phyloP scores from a whole-genome alignment of 2,329 filamentous ascomycete genomes.

The Xylogone sp. region DNA sequence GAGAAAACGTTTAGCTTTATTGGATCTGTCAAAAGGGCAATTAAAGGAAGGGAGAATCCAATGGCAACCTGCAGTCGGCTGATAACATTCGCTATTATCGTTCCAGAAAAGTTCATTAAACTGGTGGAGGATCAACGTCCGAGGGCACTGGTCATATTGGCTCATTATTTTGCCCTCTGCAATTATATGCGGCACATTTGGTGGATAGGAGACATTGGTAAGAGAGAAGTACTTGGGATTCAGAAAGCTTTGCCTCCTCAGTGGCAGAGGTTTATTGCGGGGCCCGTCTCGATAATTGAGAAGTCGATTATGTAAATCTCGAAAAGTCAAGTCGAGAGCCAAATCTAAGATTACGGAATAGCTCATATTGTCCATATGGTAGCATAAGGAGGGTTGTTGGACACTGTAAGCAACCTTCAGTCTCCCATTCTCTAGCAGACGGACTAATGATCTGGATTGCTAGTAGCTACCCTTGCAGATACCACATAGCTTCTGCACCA shows the following conservation, averaged over 20 bases:
- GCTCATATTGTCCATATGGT: too few relatives aligned
- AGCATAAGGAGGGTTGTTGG: too few relatives aligned
- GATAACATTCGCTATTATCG: constrained; percentile 10
- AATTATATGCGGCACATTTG: constrained; percentile 25
- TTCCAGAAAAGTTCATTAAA: constrained; percentile 11
- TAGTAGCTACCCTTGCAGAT: too few relatives aligned
- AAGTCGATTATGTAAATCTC: neutral
- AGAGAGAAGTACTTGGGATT: constrained; percentile 10
- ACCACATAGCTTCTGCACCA: too few relatives aligned
- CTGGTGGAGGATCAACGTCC: constrained; percentile 10
- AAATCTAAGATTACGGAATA: too few relatives aligned
- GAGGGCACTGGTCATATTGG: constrained; percentile 16
- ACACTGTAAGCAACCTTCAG: too few relatives aligned
- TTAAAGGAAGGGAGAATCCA: constrained; percentile 5
- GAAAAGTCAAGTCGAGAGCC: too few relatives aligned
- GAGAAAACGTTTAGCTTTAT: constrained; percentile 9
- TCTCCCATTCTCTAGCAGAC: too few relatives aligned
- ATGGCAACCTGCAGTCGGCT: constrained; percentile 7
- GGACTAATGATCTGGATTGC: too few relatives aligned
- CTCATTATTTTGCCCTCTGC: constrained; percentile 28
- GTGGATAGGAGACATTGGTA: constrained; percentile 27
- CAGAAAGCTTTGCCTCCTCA: constrained; percentile 5
- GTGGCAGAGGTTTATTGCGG: constrained; percentile 4
- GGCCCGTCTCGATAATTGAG: neutral
- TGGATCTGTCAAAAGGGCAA: constrained; percentile 4